Percentiles rank a stretch among this genome's conserved stretches.
These are phyloP conservation scores for Rhizophlyctis rosea DNA, from an alignment of 192 early-diverging fungal species.

Conservation along the genomic window DNA sequence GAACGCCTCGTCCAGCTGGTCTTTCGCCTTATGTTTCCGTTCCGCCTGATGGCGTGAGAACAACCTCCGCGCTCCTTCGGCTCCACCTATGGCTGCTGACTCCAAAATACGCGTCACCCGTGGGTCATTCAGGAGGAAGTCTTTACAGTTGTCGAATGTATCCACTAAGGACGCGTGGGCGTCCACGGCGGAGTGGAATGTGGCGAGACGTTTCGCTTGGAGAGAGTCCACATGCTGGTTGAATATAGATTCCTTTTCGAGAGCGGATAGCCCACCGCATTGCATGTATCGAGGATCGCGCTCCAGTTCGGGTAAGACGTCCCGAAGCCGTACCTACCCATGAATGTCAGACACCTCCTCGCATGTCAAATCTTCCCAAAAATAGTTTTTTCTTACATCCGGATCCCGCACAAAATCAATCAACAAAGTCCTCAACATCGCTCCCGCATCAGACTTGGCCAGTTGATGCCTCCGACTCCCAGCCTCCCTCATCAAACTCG, in stretches of 20 bases:
- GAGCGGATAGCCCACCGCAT: slow-evolving; percentile 25
- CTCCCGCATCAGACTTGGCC: slow-evolving; percentile 38
- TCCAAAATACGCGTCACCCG: slow-evolving; percentile 34
- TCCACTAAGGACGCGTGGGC: slow-evolving; percentile 39
- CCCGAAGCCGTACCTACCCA: too few species aligned
- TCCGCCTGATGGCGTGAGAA: slow-evolving; percentile 36
- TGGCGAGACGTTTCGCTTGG: slow-evolving; percentile 37
- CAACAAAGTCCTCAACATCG: slow-evolving; percentile 43
- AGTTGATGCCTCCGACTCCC: slow-evolving; percentile 27
- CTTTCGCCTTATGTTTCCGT: slow-evolving; percentile 31
- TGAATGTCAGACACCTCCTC: too few species aligned
- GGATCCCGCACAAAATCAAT: slow-evolving; percentile 50
- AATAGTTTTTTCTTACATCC: slow-evolving; percentile 36
- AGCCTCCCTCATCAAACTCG: slow-evolving; percentile 35
- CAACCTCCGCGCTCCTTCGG: neutral
- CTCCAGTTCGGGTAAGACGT: slow-evolving; percentile 39
- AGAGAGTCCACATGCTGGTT: slow-evolving; percentile 36
- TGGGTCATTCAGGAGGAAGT: slow-evolving; percentile 34
- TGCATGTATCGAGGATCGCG: slow-evolving; percentile 44
- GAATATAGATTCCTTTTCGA: slow-evolving; percentile 38
- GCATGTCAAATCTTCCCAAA: too few species aligned
- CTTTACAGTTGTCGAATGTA: slow-evolving; percentile 37
- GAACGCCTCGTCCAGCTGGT: slow-evolving; percentile 38
- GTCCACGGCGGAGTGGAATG: slow-evolving; percentile 41
- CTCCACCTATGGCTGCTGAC: neutral